Evolutionary conservation across 2,329 filamentous ascomycete species (phyloP).

Genomic region (Alternaria brassicae): DNA sequence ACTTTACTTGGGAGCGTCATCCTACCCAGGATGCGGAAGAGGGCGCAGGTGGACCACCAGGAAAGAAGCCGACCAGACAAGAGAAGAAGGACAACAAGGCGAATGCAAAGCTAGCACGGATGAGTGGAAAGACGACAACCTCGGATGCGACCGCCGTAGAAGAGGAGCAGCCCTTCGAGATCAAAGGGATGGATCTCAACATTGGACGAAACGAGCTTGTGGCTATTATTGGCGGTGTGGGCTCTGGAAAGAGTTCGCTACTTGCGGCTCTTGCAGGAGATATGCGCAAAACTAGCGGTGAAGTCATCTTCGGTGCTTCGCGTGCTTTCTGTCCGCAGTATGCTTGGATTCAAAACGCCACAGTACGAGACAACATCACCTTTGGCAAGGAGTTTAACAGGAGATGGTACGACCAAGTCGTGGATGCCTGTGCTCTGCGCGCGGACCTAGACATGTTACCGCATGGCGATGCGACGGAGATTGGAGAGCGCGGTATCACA

Average conservation of each 20-base stretch:
- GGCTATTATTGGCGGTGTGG: slow-evolving; percentile 87
- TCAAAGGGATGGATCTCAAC: slow-evolving; percentile 71
- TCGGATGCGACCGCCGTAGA: slow-evolving; percentile 56
- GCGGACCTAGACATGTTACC: slow-evolving; percentile 94
- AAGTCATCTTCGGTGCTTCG: slow-evolving; percentile 76
- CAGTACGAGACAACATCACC: slow-evolving; percentile 84
- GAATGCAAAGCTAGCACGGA: slow-evolving; percentile 31
- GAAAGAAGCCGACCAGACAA: slow-evolving; percentile 56
- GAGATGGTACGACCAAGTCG: slow-evolving; percentile 82
- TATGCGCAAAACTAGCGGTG: slow-evolving; percentile 82
- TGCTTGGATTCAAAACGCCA: slow-evolving; percentile 95
- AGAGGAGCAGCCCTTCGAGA: slow-evolving; percentile 72
- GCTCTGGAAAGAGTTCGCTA: slow-evolving; percentile 88
- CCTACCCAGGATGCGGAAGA: slow-evolving; percentile 59
- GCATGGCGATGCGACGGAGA: slow-evolving; percentile 85
- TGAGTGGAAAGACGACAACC: slow-evolving; percentile 49
- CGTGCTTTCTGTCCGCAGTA: slow-evolving; percentile 95
- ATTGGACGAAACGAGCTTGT: slow-evolving; percentile 78
- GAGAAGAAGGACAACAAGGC: slow-evolving; percentile 58
- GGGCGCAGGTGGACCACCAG: slow-evolving; percentile 29
- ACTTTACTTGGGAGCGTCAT: slow-evolving; percentile 86
- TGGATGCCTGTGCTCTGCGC: slow-evolving; percentile 83
- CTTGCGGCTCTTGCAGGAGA: slow-evolving; percentile 90
- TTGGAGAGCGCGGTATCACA: slow-evolving; percentile 93
- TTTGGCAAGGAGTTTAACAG: slow-evolving; percentile 80